Base-by-base conservation (phyloP, 2,329 filamentous ascomycete genomes). In the Diatrype stigma region DNA sequence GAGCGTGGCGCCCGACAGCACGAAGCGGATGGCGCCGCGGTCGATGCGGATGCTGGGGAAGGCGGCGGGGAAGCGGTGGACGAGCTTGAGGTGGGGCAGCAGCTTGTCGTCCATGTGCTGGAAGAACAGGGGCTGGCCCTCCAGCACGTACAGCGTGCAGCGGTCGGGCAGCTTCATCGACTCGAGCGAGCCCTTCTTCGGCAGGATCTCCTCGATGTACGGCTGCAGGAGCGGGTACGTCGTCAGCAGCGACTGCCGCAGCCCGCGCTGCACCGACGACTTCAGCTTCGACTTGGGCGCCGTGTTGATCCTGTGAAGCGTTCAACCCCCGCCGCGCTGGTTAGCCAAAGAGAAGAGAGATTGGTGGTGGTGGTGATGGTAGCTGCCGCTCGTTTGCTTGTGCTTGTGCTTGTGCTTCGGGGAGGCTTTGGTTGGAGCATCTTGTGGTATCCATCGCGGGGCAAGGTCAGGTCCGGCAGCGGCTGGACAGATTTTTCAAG, bases 231-330 rank as follows among this genome's bases (percentile, higher is more conserved):
- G 82, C 2, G 94, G 94, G 73, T 95, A 96, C 48, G 88, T 88
- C 52, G 90, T 80, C 57, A 94, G 77, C 59, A 97, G 82, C 65
- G 89, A 89, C 64, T 86, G 80, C 61, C 94, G 89, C 63, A 99
- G 86, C 57, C 78, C 82, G 65, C 94, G 89, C 76, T 96, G 92
- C 51, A 90, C 90, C 22, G 91, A 96, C 58, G 93, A 96, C 76
- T 97, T 99, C 72, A 97, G 90, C 79, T 97, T 97, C 62, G 91
- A 90, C 75, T 94, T 96, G 51, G 89, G 86, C 59, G 87, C 84
- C 23, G 86, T 75, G 63, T 84, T 76, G 69, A 96, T 85, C 60
- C 89, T 93, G n/a, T n/a, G n/a, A n/a, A n/a, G n/a, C n/a, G n/a
- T n/a, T n/a, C n/a, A n/a, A n/a, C n/a, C n/a, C n/a, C n/a, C n/a